Base-by-base conservation (phyloP, 2,329 filamentous ascomycete species). In the Leptodontidium sp. region DNA sequence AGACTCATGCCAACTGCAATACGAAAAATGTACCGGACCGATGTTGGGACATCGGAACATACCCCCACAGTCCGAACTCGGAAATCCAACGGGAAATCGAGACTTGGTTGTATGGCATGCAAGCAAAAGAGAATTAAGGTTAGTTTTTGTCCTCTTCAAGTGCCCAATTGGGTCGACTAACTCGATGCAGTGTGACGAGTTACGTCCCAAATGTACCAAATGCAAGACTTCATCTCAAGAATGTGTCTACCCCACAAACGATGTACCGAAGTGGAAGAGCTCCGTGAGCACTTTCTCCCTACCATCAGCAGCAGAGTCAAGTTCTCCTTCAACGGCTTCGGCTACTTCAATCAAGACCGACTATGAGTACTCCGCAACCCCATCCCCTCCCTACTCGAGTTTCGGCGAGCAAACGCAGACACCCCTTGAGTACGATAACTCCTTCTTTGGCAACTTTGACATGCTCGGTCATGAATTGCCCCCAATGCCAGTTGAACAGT, bases 81-180 rank as follows among this genome's bases (percentile, higher is more conserved):
- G 21, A 66, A 43, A 26, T 68, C 66, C 15, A 69, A 69, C 47
- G 69, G 67, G 17, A 70, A 70, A 52, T 70, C 68, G 12, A 62
- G 68, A 35, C 35, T 59, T 12, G 70, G 70, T 21, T 72, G 70
- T 65, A 45, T 67, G 26, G 35, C 53, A 47, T 72, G 70, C 58
- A 70, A 69, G 47, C 64, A 70, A 35, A 57, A 67, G 26, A 61
- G 66, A 50, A 62, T 72, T 5, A 72, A 72, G 66, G 70, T 71
- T 21, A 21, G 21, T 17, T 61, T 7, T 15, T 61, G 17, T 17
- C n/a, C 14, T 40, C n/a, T 55, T 47, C n/a, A 57, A 12, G 29
- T 35, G 1, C n/a, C 12, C 32, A 32, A 55, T 38, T n/a, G 14
- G 35, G 32, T 40, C n/a, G 57, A 55, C 57, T 66, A 35, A 64